phyloP scores from a whole-genome alignment of 2,329 filamentous ascomycete genomes.

The Chrysoporthe cubensis region DNA sequence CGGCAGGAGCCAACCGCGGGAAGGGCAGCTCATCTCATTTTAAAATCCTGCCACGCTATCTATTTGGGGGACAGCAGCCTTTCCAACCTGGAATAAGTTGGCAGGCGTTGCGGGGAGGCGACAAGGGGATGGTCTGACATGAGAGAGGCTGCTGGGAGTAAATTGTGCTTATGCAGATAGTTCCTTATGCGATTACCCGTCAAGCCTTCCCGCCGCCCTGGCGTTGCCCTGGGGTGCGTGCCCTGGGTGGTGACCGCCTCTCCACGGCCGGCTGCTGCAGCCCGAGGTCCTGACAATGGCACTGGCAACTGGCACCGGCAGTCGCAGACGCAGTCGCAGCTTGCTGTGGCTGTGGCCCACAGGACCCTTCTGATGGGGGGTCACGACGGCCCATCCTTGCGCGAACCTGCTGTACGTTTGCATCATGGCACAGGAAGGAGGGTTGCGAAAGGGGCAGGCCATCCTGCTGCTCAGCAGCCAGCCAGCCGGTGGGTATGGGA shows the following conservation, averaged over 20 bases:
- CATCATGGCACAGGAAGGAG: conserved; percentile 17
- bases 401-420: conserved; percentile 17
- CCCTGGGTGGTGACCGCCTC: background rate
- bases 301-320: too few species aligned
- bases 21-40: conserved; percentile 17
- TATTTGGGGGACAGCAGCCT: conserved; percentile 12
- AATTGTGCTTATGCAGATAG: conserved; percentile 14
- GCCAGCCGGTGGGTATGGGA: too few species aligned
- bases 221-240: too few species aligned
- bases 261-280: too few species aligned
- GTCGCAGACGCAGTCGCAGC: too few species aligned
- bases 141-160: conserved; percentile 1
- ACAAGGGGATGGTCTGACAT: conserved; percentile 1
- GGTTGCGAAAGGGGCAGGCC: conserved; percentile 7
- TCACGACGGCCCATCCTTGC: background rate
- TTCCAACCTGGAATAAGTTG: background rate
- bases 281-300: too few species aligned
- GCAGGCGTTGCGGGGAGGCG: background rate
- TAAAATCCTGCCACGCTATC: conserved; percentile 20
- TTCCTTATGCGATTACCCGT: conserved; percentile 6
- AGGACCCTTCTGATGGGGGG: background rate
- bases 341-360: background rate
- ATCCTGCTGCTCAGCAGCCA: background rate
- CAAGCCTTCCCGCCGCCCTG: too few species aligned
- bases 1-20: background rate